These are phyloP conservation scores for Fusarium agapanthi DNA, from an alignment of 2,329 filamentous ascomycete species.

Conservation along the genomic window DNA sequence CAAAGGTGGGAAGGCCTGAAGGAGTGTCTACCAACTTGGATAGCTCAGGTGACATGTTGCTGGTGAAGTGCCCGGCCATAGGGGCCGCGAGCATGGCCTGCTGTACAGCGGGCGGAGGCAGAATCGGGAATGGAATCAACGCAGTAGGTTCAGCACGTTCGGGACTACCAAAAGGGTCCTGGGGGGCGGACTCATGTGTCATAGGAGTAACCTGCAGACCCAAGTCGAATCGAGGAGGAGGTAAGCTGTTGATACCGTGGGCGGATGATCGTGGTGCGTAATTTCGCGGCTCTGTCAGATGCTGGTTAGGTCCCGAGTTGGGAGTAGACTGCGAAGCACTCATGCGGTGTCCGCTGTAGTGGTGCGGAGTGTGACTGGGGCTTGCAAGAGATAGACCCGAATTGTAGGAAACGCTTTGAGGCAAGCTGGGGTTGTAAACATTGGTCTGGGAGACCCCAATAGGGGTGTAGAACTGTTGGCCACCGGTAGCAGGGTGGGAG, in stretches of 20 bases:
- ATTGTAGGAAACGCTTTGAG: constrained; percentile 27
- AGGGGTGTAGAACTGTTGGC: constrained; percentile 22
- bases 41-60: constrained; percentile 50
- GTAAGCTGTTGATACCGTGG: constrained; percentile 36
- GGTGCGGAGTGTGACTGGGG: constrained; percentile 30
- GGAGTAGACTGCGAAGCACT: constrained; percentile 13
- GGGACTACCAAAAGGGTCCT: constrained; percentile 34
- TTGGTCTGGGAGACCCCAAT: constrained; percentile 7
- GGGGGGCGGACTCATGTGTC: not conserved
- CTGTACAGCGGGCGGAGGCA: constrained; percentile 17
- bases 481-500: not conserved
- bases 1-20: constrained; percentile 47
- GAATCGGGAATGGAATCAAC: constrained; percentile 7
- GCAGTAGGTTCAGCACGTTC: not conserved
- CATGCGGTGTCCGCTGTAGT: not conserved
- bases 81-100: constrained; percentile 19
- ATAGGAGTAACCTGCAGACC: constrained; percentile 20
- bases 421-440: constrained; percentile 6
- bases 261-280: constrained; percentile 50
- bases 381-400: constrained; percentile 22
- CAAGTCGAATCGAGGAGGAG: constrained; percentile 52
- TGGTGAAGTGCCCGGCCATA: constrained; percentile 21
- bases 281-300: constrained; percentile 53
- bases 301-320: constrained; percentile 16
- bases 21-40: constrained; percentile 48